phyloP scores from a whole-genome alignment of 176 grass and related monocot genomes.

The Oryza coarctata region DNA sequence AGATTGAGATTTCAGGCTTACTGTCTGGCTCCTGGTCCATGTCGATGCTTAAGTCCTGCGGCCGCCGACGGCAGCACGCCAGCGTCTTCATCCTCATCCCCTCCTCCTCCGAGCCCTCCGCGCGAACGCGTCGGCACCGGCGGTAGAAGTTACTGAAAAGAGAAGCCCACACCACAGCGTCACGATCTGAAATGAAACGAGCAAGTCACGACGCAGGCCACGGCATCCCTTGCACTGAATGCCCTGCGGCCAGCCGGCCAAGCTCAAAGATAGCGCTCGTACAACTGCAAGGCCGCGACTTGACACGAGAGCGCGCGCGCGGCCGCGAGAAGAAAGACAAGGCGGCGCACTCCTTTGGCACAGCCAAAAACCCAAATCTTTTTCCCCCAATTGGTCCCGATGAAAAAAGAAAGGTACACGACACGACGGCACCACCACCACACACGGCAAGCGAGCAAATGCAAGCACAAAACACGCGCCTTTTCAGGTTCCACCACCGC shows the following conservation, averaged over 20 bases:
- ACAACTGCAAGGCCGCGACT: constrained; percentile 6
- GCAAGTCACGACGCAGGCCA: neutral
- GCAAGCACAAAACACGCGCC: neutral
- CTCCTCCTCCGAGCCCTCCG: neutral
- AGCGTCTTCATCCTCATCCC: constrained; percentile 74
- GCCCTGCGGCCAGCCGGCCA: neutral
- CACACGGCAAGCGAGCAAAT: neutral
- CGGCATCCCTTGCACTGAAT: constrained; percentile 12
- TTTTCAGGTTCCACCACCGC: constrained; percentile 30
- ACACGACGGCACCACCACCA: constrained; percentile 1
- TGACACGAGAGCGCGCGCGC: neutral
- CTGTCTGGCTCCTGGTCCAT: constrained; percentile 74
- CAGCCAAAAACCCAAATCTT: neutral
- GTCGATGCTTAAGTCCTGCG: constrained; percentile 94
- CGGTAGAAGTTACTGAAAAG: constrained; percentile 27
- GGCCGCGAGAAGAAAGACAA: neutral
- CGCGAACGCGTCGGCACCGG: neutral
- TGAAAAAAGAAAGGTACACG: neutral
- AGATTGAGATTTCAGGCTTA: constrained; percentile 31
- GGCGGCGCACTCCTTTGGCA: neutral
- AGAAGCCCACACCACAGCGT: neutral
- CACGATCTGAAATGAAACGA: constrained; percentile 27
- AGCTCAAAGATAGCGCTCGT: neutral
- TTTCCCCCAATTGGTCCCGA: neutral
- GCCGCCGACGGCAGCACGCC: constrained; percentile 88